phyloP scores from a whole-genome alignment of 129 eudicot genomes.

The Heracleum sosnowskyi region DNA sequence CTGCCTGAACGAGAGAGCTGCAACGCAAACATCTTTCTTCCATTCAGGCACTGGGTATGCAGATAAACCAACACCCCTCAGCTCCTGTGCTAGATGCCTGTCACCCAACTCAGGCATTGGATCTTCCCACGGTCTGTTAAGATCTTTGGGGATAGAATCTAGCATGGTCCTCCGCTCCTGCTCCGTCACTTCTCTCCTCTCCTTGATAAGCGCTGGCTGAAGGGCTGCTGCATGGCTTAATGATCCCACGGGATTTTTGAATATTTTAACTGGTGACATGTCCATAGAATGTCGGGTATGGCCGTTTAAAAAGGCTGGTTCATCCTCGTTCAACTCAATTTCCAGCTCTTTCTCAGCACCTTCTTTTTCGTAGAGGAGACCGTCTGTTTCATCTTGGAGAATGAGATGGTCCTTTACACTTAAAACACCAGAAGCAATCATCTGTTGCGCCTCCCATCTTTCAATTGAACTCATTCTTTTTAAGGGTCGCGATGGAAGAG shows the following conservation, averaged over 20 bases:
- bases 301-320: constrained; percentile 73
- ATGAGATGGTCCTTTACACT: too few species aligned
- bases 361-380: too few species aligned
- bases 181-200: too few species aligned
- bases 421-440: too few species aligned
- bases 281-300: constrained; percentile 63
- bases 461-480: too few species aligned
- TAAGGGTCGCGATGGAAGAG: too few species aligned
- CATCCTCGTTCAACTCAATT: constrained; percentile 13
- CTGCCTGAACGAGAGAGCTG: constrained; percentile 49
- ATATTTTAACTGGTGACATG: constrained; percentile 84
- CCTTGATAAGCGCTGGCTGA: constrained; percentile 45
- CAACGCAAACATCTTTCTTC: constrained; percentile 62
- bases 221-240: constrained; percentile 91
- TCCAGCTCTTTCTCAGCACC: too few species aligned
- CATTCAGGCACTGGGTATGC: constrained; percentile 89
- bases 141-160: too few species aligned
- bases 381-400: too few species aligned
- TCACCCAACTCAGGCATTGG: constrained; percentile 93
- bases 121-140: constrained; percentile 94
- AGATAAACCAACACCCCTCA: constrained; percentile 76
- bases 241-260: constrained; percentile 82
- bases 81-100: constrained; percentile 79
- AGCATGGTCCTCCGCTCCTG: too few species aligned
- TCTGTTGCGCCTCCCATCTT: too few species aligned